Evolutionary conservation across 2,329 filamentous ascomycete species (phyloP), one percentile per base, ranked within the genome.

Genomic region (Bipolaris zeicola): DNA sequence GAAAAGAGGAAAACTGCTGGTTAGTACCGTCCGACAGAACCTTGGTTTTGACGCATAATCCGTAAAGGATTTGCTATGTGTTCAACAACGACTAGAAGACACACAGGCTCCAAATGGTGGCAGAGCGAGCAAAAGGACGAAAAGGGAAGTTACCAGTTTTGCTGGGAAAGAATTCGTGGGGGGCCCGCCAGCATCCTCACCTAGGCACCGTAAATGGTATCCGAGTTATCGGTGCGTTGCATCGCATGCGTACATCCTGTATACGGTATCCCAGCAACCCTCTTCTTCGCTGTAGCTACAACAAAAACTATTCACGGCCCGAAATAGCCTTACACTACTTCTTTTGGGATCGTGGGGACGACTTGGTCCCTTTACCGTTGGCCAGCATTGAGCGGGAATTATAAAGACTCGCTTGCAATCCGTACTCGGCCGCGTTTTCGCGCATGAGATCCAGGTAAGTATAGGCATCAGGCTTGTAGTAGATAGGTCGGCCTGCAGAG

Each of bases 391-490:
- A 76, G 26, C 70, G 72, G 43, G 78, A 80, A 14, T 71, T 76
- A 59, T 79, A 80, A 6, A 80, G 60, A 55, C 78, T 80, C 10
- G 78, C 78, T 54, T 70, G 67, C 6, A 81, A 61, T 6, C 76
- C 76, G 57, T 77, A 80, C n/a, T 65, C 52, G 7, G 59, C 53
- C 7, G 68, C 59, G 39, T 78, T 81, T 6, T 68, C 60, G 4
- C 72, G 72, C 38, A 73, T 72, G 16, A 81, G 72, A n/a, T 74
- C 68, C 14, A 81, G 69, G 38, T 78, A 69, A 0, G 79, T 81
- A 57, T 78, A 85, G 73, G 80, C 71, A 83, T 89, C 88, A 65
- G 84, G 84, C 70, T 96, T 96, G 78, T 96, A 96, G 72, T 91
- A 94, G 47, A 95, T 87, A 1, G 80, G 77, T 43, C 77, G 79